Conservation (phyloP, 2,329 filamentous ascomycete species). For the Aspergillus awamori region DNA sequence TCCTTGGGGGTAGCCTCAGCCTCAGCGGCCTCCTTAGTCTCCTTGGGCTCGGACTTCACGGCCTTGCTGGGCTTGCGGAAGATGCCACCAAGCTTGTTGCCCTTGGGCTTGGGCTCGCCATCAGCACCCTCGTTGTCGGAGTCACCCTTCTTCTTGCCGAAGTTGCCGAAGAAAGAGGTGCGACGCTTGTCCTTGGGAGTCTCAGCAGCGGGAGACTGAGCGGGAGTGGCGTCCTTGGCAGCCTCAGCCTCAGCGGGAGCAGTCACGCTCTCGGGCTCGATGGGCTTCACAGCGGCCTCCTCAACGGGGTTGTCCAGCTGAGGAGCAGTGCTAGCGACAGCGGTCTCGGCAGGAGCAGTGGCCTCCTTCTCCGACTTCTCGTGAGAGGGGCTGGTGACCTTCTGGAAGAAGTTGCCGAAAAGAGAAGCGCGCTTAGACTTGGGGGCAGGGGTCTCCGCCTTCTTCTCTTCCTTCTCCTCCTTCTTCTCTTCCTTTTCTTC, state of each 20-base stretch:
- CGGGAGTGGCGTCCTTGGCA: constrained; percentile 35
- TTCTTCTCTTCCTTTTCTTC: constrained; percentile 30
- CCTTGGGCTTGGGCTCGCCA: constrained; percentile 48
- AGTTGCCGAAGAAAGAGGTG: constrained; percentile 58
- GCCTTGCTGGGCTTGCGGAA: constrained; percentile 55
- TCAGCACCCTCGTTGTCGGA: constrained; percentile 52
- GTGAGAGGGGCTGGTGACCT: constrained; percentile 54
- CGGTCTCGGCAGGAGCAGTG: constrained; percentile 51
- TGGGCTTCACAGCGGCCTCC: constrained; percentile 41
- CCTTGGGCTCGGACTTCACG: constrained; percentile 46
- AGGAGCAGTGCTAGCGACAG: constrained; percentile 53
- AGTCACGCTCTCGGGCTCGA: constrained; percentile 47
- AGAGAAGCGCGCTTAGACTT: constrained; percentile 81
- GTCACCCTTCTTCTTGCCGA: constrained; percentile 55
- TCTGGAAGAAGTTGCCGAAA: constrained; percentile 77
- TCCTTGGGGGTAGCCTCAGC: constrained; percentile 36
- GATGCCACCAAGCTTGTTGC: constrained; percentile 50
- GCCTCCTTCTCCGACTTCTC: constrained; percentile 54
- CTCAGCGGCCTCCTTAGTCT: constrained; percentile 33
- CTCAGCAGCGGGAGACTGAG: constrained; percentile 35
- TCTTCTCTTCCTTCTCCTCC: constrained; percentile 32
- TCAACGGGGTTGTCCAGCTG: constrained; percentile 52
- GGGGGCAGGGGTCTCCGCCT: constrained; percentile 49
- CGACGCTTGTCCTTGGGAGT: constrained; percentile 53
- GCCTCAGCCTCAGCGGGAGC: constrained; percentile 47